A percentile compares a stretch with the other conserved stretches of the same genome.
Evolutionary conservation across 495 filamentous ascomycete genomes (phyloP).

Genomic region (Lentithecium fluviatile): DNA sequence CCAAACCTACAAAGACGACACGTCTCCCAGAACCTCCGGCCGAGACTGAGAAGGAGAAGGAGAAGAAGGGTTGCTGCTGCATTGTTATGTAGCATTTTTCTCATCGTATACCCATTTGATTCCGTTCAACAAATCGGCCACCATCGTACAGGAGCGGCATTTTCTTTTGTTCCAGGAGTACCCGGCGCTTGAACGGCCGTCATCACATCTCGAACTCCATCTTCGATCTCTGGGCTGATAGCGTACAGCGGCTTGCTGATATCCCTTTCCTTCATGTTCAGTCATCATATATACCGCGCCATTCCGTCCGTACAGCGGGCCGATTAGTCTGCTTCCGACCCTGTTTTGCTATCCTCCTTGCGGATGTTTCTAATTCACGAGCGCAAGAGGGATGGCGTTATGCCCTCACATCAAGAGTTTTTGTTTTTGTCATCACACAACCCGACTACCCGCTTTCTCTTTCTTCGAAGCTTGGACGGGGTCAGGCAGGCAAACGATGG

Average conservation of each 20-base stretch:
- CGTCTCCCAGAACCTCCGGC: slow-evolving; percentile 38
- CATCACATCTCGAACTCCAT: too few species aligned
- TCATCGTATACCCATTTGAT: slow-evolving; percentile 20
- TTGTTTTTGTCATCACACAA: neutral
- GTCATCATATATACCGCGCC: neutral
- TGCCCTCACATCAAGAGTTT: neutral
- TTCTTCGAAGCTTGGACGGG: neutral
- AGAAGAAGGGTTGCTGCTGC: slow-evolving; percentile 43
- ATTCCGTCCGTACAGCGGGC: slow-evolving; percentile 2
- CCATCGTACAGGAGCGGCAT: slow-evolving; percentile 13
- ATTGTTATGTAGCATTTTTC: slow-evolving; percentile 42
- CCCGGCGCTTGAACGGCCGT: slow-evolving; percentile 1
- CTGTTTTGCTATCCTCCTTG: neutral
- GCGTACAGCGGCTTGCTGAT: slow-evolving; percentile 37
- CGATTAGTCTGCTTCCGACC: neutral
- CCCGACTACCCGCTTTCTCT: neutral
- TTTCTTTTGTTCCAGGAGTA: slow-evolving; percentile 36
- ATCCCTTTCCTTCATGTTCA: slow-evolving; percentile 22
- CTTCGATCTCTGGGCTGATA: slow-evolving; percentile 16
- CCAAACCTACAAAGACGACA: slow-evolving; percentile 27
- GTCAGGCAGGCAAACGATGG: neutral
- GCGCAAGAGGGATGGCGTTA: slow-evolving; percentile 8
- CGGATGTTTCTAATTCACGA: neutral
- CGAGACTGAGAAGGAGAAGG: slow-evolving; percentile 34
- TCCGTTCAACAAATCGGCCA: neutral